These are phyloP conservation scores for Aspergillus glaucus DNA, from an alignment of 2,329 filamentous ascomycete genomes.

Conservation along the genomic window DNA sequence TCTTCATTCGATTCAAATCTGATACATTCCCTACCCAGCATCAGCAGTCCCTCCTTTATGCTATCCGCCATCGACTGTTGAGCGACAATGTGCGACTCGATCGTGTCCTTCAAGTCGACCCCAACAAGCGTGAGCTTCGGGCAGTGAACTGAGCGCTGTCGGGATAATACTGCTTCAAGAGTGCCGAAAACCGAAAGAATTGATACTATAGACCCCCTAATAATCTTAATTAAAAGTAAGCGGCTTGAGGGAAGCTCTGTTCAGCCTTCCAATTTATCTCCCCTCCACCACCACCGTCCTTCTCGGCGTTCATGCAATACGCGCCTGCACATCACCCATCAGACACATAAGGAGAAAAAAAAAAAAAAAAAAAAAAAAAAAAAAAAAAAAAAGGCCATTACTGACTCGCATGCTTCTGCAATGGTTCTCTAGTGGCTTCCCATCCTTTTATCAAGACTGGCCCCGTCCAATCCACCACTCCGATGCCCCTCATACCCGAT, in stretches of 20 bases:
- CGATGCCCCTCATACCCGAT: conserved; percentile 36
- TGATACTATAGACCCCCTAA: conserved; percentile 2
- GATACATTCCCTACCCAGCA: not conserved
- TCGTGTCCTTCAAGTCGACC: conserved; percentile 9
- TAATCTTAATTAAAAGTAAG: conserved; percentile 11
- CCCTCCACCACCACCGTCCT: no score
- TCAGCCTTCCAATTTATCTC: no score
- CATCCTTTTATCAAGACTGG: conserved; percentile 33
- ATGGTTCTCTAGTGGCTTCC: conserved; percentile 27
- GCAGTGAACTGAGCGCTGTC: conserved; percentile 10
- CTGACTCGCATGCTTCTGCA: not conserved
- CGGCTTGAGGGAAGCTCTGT: conserved; percentile 3
- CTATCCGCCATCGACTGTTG: conserved; percentile 4
- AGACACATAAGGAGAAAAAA: not conserved
- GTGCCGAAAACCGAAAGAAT: conserved; percentile 1
- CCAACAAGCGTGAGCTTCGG: conserved; percentile 9
- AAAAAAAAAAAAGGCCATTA: not conserved
- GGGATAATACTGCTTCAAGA: conserved; percentile 1
- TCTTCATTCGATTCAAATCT: not conserved
- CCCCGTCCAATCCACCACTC: conserved; percentile 26
- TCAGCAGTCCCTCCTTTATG: not conserved
- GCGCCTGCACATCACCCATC: not conserved
- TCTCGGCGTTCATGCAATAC: no score
- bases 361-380: not conserved
- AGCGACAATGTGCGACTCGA: conserved; percentile 17